Percentiles rank a stretch among this genome's conserved stretches.
Evolutionary conservation across 352 stramenopile genomes (phyloP).

Genomic region (Phytophthora melonis): DNA sequence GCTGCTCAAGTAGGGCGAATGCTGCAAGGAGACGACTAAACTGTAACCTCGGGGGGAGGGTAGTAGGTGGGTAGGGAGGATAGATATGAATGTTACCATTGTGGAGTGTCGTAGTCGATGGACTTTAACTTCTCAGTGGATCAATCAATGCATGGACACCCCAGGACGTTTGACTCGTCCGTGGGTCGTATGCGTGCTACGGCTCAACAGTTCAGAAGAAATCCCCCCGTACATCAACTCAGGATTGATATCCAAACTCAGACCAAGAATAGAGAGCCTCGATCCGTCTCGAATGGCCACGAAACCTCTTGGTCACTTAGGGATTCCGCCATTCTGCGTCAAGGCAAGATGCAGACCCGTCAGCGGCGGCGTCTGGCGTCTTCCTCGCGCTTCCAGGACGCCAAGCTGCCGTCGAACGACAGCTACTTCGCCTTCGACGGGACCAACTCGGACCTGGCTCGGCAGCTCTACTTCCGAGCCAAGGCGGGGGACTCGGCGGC

Average conservation of each 20-base stretch:
- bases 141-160: too few species aligned
- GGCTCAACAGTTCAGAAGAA: neutral
- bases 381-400: neutral
- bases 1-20: constrained; percentile 29
- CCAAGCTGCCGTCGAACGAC: neutral
- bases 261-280: too few species aligned
- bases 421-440: constrained; percentile 8
- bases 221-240: neutral
- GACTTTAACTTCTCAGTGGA: too few species aligned
- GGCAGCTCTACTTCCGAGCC: neutral
- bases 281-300: neutral
- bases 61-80: too few species aligned
- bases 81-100: too few species aligned
- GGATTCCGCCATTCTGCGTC: neutral
- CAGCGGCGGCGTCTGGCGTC: neutral
- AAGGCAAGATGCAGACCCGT: neutral
- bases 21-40: constrained; percentile 17
- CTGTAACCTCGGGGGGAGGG: too few species aligned
- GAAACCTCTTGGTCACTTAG: neutral
- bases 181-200: too few species aligned
- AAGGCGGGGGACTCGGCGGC: constrained; percentile 1
- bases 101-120: too few species aligned
- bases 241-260: neutral
- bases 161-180: too few species aligned
- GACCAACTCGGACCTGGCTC: constrained; percentile 3